phyloP scores from a whole-genome alignment of 345 rosid genomes.

The Boechera stricta region DNA sequence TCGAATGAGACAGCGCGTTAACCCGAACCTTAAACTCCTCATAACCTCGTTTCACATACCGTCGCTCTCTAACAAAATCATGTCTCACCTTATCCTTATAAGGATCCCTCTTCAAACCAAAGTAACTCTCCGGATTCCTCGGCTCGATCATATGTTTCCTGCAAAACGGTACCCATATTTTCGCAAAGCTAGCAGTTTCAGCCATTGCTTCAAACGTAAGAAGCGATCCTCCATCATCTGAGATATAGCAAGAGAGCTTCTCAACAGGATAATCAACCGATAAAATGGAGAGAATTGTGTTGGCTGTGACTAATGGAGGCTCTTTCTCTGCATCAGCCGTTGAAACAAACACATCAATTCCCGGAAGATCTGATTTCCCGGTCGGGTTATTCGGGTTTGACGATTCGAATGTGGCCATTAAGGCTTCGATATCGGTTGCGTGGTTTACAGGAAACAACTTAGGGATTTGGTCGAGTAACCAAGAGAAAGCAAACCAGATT shows the following conservation, averaged over 20 bases:
- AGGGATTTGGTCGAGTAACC: slow-evolving; percentile 89
- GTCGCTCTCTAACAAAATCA: slow-evolving; percentile 78
- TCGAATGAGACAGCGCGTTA: slow-evolving; percentile 71
- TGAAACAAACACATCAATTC: slow-evolving; percentile 79
- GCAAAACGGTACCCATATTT: slow-evolving; percentile 88
- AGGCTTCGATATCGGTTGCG: slow-evolving; percentile 57
- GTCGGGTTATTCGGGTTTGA: slow-evolving; percentile 55
- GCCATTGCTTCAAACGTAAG: slow-evolving; percentile 94
- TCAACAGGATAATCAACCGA: slow-evolving; percentile 79
- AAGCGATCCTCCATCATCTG: slow-evolving; percentile 87
- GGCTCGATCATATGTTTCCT: slow-evolving; percentile 79
- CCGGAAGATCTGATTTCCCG: slow-evolving; percentile 81
- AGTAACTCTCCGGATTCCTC: slow-evolving; percentile 83
- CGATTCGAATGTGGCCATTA: slow-evolving; percentile 70
- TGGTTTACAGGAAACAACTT: slow-evolving; percentile 75
- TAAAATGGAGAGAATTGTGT: slow-evolving; percentile 80
- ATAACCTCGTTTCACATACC: slow-evolving; percentile 72
- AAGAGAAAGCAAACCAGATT: slow-evolving; percentile 87
- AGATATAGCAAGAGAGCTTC: slow-evolving; percentile 80
- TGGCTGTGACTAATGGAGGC: slow-evolving; percentile 83
- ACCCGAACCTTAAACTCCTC: slow-evolving; percentile 85
- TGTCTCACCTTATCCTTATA: slow-evolving; percentile 68
- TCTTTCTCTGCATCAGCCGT: slow-evolving; percentile 90
- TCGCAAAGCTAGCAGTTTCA: slow-evolving; percentile 88
- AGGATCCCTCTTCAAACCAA: slow-evolving; percentile 74